These are phyloP conservation scores for Claviceps arundinis DNA, from an alignment of 2,329 filamentous ascomycete genomes.

Conservation along the genomic window DNA sequence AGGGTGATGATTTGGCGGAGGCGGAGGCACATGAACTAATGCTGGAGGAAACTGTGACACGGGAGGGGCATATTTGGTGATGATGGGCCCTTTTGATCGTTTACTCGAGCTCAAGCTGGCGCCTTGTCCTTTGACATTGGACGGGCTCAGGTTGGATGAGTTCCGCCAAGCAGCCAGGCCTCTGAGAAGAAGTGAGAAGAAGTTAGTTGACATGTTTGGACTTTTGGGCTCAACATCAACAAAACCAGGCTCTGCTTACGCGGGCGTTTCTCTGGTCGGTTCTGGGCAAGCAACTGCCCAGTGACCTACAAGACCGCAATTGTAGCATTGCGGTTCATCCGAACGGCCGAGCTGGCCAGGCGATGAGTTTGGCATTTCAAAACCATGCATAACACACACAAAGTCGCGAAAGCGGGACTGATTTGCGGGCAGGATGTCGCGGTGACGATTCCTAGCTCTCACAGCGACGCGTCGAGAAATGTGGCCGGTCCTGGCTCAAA, in stretches of 20 bases:
- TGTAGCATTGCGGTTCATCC: constrained; percentile 35
- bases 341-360: constrained; percentile 16
- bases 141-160: constrained; percentile 15
- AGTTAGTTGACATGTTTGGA: constrained; percentile 5
- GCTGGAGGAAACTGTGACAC: constrained; percentile 9
- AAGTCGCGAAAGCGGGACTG: neutral
- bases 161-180: constrained; percentile 25
- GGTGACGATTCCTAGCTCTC: neutral
- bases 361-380: constrained; percentile 18
- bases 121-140: constrained; percentile 16
- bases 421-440: neutral
- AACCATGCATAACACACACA: neutral
- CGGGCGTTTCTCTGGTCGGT: constrained; percentile 31
- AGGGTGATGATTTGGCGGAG: constrained; percentile 11
- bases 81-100: constrained; percentile 21
- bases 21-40: constrained; percentile 12
- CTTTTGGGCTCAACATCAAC: neutral
- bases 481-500: neutral
- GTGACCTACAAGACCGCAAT: constrained; percentile 37
- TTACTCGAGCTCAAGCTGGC: constrained; percentile 14
- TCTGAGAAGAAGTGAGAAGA: constrained; percentile 11
- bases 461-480: neutral
- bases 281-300: constrained; percentile 41
- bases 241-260: constrained; percentile 27
- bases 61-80: constrained; percentile 22